Evolutionary conservation across 345 rosid species (phyloP), one percentile per base, ranked within the genome.

Genomic region (Pseudoturritis turrita): DNA sequence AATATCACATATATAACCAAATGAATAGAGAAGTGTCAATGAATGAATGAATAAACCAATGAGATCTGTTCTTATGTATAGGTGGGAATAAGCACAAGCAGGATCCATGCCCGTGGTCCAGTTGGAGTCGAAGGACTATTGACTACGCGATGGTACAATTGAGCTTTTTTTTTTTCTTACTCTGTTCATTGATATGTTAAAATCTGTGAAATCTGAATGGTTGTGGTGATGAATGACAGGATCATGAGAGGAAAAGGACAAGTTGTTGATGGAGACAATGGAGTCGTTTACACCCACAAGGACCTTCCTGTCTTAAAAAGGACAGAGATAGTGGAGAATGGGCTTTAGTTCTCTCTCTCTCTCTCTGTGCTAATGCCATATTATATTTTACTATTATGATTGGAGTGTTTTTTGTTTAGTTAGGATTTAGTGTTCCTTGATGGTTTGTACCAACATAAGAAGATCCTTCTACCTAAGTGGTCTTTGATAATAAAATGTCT

Each of bases 71-170:
- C 15, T 75, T 35, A 61, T 68, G 64, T 73, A 47, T 45, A 91
- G 99, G 97, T 95, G 45, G 99, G 99, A 68, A 96, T 90, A 80
- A 92, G 99, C 79, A 92, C 98, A 23, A 85, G 98, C 71, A 85
- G 97, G 77, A 96, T 96, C 61, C 99, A 96, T 76, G 99, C 99
- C 44, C 97, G 99, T 7, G 99, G 99, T 60, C 98, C 99, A 39
- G 99, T 96, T 3, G 99, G 98, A 50, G 98, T 96, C 19, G 99
- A 90, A 81, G 99, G 99, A 62, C 62, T 96, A 78, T 68, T 96
- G 70, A 96, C 99, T 6, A 96, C 98, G 21, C 78, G 89, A 92
- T 96, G 99, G 99, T 96, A 87, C 61, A 70, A 47, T 36, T 19
- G 47, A 49, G 21, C 40, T 22, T 58, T 4, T 35, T 18, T 12